Conservation (phyloP, 306 rosid genomes). For the Dalbergia cochinchinensis region DNA sequence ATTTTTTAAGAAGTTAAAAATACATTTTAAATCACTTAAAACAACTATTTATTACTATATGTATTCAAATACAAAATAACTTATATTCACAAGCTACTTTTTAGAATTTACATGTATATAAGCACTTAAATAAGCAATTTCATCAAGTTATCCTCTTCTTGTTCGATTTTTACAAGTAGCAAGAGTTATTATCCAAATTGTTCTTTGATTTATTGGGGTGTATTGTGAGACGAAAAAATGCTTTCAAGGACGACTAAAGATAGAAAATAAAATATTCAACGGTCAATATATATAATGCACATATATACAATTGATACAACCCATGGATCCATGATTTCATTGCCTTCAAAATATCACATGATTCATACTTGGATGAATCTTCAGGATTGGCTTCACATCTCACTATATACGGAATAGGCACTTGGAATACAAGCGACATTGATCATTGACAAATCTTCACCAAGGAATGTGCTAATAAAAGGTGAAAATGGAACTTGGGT, state of each 20-base stretch:
- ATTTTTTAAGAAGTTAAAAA: too few relatives aligned
- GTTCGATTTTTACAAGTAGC: too few relatives aligned
- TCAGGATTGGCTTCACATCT: background rate
- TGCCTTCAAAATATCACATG: background rate
- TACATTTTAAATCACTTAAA: too few relatives aligned
- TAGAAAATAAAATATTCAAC: background rate
- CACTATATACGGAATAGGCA: background rate
- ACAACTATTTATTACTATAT: too few relatives aligned
- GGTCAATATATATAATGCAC: slow-evolving; percentile 11
- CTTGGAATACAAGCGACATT: slow-evolving; percentile 1
- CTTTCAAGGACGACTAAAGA: background rate
- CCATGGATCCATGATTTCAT: slow-evolving; percentile 4
- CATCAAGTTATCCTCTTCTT: too few relatives aligned
- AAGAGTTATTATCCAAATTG: background rate
- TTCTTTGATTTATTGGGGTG: background rate
- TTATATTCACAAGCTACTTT: too few relatives aligned
- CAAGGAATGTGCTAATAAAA: background rate
- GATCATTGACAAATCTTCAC: slow-evolving; percentile 9
- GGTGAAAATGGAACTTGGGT: background rate
- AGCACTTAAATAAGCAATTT: too few relatives aligned
- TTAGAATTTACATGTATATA: too few relatives aligned
- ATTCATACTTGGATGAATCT: slow-evolving; percentile 9
- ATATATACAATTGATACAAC: background rate
- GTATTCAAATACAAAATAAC: too few relatives aligned
- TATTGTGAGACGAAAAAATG: slow-evolving; percentile 21